A percentile compares a stretch with the other conserved stretches of the same genome.
These are phyloP conservation scores for Fusarium lateritium DNA, from an alignment of 2,329 filamentous ascomycete genomes.

Conservation along the genomic window DNA sequence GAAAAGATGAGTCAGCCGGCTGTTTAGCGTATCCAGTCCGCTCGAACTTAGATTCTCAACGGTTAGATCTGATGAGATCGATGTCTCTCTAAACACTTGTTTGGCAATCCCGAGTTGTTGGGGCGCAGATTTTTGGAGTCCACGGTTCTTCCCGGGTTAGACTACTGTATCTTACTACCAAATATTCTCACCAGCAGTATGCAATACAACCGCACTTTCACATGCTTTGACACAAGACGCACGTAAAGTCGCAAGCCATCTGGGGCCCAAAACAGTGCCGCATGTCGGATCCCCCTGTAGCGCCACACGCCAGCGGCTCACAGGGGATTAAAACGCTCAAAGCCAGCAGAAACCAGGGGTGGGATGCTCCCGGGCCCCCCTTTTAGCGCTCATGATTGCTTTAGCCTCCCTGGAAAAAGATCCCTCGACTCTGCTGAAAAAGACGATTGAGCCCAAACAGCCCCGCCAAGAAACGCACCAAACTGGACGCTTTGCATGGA, in stretches of 20 bases:
- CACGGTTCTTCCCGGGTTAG: slow-evolving; percentile 41
- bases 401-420: slow-evolving; percentile 32
- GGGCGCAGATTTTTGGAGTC: slow-evolving; percentile 28
- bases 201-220: slow-evolving; percentile 49
- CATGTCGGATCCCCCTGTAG: slow-evolving; percentile 28
- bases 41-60: slow-evolving; percentile 36
- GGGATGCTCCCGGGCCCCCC: slow-evolving; percentile 23
- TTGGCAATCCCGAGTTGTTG: slow-evolving; percentile 40
- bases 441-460: slow-evolving; percentile 18
- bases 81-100: slow-evolving; percentile 18
- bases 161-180: not conserved
- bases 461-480: slow-evolving; percentile 30
- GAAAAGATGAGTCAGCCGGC: slow-evolving; percentile 31
- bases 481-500: slow-evolving; percentile 22
- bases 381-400: slow-evolving; percentile 30
- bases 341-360: slow-evolving; percentile 29
- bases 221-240: slow-evolving; percentile 37
- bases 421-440: slow-evolving; percentile 22
- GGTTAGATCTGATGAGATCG: slow-evolving; percentile 39
- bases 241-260: slow-evolving; percentile 23
- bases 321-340: slow-evolving; percentile 29
- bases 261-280: slow-evolving; percentile 12
- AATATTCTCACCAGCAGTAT: slow-evolving; percentile 39
- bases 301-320: slow-evolving; percentile 38
- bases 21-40: not conserved